Base-by-base conservation (phyloP, 2,329 filamentous ascomycete genomes). In the Chalaropsis ovoidea region DNA sequence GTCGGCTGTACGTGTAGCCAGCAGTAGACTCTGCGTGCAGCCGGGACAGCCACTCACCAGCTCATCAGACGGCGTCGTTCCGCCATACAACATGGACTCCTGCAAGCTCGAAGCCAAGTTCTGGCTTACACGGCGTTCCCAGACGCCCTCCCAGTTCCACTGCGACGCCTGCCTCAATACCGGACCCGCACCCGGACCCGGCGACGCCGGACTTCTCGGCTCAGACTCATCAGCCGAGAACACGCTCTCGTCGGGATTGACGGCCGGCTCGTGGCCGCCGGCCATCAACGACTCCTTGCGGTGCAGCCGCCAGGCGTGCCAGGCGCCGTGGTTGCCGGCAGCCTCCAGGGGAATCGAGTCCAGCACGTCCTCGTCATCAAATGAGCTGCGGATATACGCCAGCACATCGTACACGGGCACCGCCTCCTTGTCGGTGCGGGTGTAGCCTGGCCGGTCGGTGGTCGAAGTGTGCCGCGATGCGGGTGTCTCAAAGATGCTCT, bases 141-240 rank as follows among this genome's bases (percentile, higher is more conserved):
- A 99, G 0, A 97, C 93, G 0, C 93, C 92, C 71, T 96, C 90
- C 93, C 93, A 97, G 72, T 95, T 95, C 93, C 93, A 97, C 71
- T 95, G 88, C 6, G 88, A 89, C 0, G 90, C 90, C 62, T 82
- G 79, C 68, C 86, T 76, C 27, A n/a, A 6, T 8, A n/a, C n/a
- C n/a, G n/a, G n/a, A n/a, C 15, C 31, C 2, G n/a, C 10, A 15
- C 24, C 54, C n/a, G 24, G 54, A 43, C 75, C 43, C 4, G 41
- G 61, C 13, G 62, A 61, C 24, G 42, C 49, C 3, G 62, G 49
- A 17, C 45, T 63, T 49, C 31, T 64, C n/a, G 63, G 66, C 60
- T 64, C 64, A n/a, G 61, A 61, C 13, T 68, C 67, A 10, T 65
- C 68, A 15, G 64, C 49, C 19, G 39, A 65, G 39, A 63, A 60